Percentiles rank a stretch among this genome's conserved stretches.
Conservation (phyloP, 2,329 filamentous ascomycete genomes). For the Raffaelea arxii region DNA sequence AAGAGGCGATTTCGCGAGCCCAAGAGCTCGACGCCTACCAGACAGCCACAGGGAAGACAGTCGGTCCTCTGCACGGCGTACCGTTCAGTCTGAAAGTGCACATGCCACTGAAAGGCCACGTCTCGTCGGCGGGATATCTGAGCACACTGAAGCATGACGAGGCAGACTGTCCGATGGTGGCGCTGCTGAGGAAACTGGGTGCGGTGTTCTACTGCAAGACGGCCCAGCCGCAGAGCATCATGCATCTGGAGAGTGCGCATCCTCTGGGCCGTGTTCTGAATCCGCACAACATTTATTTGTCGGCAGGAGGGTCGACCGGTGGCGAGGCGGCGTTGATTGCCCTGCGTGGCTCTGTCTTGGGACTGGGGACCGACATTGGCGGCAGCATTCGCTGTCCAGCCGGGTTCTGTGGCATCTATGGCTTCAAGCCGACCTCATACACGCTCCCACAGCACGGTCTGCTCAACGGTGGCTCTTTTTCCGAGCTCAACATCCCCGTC, state of each 20-base stretch:
- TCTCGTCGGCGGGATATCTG: slow-evolving; percentile 3
- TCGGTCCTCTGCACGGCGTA: slow-evolving; percentile 30
- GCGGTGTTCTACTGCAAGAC: slow-evolving; percentile 18
- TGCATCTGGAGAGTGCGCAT: slow-evolving; percentile 21
- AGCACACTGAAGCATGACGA: background rate
- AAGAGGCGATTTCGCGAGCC: slow-evolving; percentile 20
- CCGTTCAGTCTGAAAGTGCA: slow-evolving; percentile 27
- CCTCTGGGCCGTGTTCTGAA: slow-evolving; percentile 25
- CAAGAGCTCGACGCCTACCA: slow-evolving; percentile 22
- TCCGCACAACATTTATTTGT: slow-evolving; percentile 23
- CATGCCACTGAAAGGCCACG: slow-evolving; percentile 28
- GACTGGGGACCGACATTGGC: slow-evolving; percentile 30
- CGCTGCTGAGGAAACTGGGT: slow-evolving; percentile 17
- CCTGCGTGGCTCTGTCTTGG: slow-evolving; percentile 29
- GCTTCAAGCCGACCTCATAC: slow-evolving; percentile 15
- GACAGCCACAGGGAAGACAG: slow-evolving; percentile 15
- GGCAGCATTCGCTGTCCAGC: slow-evolving; percentile 17
- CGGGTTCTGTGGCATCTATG: slow-evolving; percentile 21
- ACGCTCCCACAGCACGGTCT: slow-evolving; percentile 37
- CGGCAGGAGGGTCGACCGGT: slow-evolving; percentile 25
- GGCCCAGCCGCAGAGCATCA: slow-evolving; percentile 16
- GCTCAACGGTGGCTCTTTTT: slow-evolving; percentile 14
- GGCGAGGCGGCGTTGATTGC: slow-evolving; percentile 26
- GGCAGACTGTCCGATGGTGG: slow-evolving; percentile 9
- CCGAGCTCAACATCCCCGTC: slow-evolving; percentile 24